Base-by-base conservation (phyloP, 805 yeast species). In the Lipomyces lipofer region DNA sequence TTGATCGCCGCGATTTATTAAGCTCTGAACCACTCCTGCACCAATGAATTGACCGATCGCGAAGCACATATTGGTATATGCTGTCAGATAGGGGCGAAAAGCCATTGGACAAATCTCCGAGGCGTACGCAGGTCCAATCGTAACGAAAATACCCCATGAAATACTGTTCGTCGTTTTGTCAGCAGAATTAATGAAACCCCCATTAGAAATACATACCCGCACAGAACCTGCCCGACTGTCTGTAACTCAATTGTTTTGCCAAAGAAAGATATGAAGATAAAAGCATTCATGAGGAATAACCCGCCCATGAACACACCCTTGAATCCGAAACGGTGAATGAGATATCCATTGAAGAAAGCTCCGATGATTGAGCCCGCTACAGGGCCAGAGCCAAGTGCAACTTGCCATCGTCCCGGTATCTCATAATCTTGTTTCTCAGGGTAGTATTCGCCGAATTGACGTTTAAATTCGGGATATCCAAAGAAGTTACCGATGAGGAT, bases 11-110 rank as follows among this genome's bases (percentile, higher is more conserved):
- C 60, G 56, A 27, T 52, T 38, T 57, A 55, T 54, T 45, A 68
- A 66, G 46, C 72, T 79, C 59, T 71, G 72, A 60, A 74, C 68
- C 15, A 82, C 78, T 55, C 85, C 83, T 10, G 81, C 69, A 12
- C 81, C 73, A 52, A 81, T 69, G 38, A 82, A 71, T 63, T 81
- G 84, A 35, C 87, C 87, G 58, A 78, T 65, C 32, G 76, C 76
- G 80, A 80, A 80, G 62, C 82, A 77, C 49, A 77, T 62, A 66
- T 79, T 79, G 54, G 75, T 75, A 53, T 71, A 75, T 7, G 80
- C 73, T 17, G 83, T 74, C 49, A 81, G 67, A 60, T 76, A 77
- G 49, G 73, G 71, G 60, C 85, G 71, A 51, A 81, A 69, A 12
- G 75, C 74, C n/a, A 77, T 63, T 0, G 84, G 85, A 54, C 79